Evolutionary conservation across 768 basidiomycete species (phyloP).

Genomic region (Pleurotus pulmonarius): DNA sequence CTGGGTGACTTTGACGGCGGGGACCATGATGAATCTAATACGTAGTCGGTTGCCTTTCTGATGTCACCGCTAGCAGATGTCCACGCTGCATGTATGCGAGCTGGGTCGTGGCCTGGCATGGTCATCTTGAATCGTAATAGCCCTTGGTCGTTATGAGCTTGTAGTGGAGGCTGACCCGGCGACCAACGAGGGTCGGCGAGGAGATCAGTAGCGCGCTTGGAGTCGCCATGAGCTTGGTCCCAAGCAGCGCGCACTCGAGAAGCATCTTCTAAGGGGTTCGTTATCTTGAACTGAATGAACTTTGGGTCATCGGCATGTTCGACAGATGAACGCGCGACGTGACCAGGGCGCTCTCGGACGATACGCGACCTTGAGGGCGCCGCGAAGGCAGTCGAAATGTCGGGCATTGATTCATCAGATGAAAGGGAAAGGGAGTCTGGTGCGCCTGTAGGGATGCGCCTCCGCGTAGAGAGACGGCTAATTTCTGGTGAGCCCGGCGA

Average conservation of each 20-base stretch:
- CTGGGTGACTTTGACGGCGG: conserved; percentile 19
- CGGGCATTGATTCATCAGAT: conserved; percentile 68
- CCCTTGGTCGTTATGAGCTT: conserved; percentile 22
- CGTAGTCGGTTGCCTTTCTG: conserved; percentile 53
- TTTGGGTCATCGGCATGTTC: not conserved
- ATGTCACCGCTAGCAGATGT: conserved; percentile 55
- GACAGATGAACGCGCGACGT: not conserved
- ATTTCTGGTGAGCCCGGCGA: conserved; percentile 61
- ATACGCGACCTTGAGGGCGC: conserved; percentile 51
- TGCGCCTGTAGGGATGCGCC: conserved; percentile 32
- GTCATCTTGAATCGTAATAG: conserved; percentile 61
- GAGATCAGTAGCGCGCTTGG: not conserved
- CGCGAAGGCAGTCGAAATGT: conserved; percentile 35
- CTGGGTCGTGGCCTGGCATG: conserved; percentile 45
- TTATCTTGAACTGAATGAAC: conserved; percentile 5
- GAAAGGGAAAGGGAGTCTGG: conserved; percentile 49
- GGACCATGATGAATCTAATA: conserved; percentile 57
- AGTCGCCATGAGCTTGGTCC: not conserved
- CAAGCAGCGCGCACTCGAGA: conserved; percentile 9
- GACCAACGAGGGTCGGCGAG: conserved; percentile 19
- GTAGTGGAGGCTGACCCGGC: conserved; percentile 12
- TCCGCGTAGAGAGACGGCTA: conserved; percentile 46
- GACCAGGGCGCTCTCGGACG: conserved; percentile 41
- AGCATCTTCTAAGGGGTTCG: conserved; percentile 24
- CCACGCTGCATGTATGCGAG: conserved; percentile 65